Evolutionary conservation across 176 grass and related monocot species (phyloP).

Genomic region (Carex littledalei): DNA sequence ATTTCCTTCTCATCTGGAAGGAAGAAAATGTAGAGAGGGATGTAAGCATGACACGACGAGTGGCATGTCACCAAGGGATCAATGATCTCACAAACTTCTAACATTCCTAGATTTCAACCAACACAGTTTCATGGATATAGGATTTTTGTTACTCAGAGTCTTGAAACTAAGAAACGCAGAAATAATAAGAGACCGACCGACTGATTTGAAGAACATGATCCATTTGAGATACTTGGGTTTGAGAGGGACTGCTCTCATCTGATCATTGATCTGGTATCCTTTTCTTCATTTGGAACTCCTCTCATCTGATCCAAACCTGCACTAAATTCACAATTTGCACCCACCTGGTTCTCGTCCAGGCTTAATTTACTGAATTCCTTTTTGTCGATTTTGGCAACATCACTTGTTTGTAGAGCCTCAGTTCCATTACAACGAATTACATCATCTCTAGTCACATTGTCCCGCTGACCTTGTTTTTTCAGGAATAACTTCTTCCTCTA

Average conservation of each 20-base stretch:
- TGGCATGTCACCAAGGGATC: no score
- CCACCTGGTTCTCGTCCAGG: not conserved
- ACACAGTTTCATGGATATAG: no score
- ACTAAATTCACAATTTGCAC: conserved; percentile 11
- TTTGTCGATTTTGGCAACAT: not conserved
- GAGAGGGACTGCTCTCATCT: not conserved
- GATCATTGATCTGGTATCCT: not conserved
- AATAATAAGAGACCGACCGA: no score
- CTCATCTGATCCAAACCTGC: not conserved
- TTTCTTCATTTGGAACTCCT: not conserved
- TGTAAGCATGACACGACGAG: not conserved
- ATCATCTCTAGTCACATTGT: conserved; percentile 28
- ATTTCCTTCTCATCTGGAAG: not conserved
- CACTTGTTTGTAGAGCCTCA: not conserved
- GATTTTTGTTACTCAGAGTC: no score
- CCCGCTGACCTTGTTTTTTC: conserved; percentile 26
- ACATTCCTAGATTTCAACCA: no score
- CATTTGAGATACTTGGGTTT: no score
- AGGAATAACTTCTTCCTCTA: conserved; percentile 52
- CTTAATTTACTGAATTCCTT: not conserved
- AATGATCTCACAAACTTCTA: no score
- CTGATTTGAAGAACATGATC: no score
- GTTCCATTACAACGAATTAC: conserved; percentile 18
- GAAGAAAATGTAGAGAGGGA: not conserved
- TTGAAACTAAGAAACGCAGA: no score